These are phyloP conservation scores for Aspergillus egyptiacus DNA, from an alignment of 495 filamentous ascomycete species.

Conservation along the genomic window DNA sequence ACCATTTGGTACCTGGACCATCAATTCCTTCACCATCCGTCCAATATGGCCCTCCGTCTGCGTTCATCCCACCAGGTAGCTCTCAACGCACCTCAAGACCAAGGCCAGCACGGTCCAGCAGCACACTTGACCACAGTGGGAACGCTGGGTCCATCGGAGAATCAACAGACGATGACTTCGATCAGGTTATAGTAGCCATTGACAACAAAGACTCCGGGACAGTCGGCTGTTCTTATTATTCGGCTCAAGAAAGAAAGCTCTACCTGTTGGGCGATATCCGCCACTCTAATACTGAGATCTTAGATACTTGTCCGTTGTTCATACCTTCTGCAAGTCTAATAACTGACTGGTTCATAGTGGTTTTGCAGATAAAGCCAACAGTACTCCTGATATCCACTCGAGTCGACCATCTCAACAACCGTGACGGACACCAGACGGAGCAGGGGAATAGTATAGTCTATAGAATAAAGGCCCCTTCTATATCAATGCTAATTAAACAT, in stretches of 20 bases:
- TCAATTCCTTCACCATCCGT: slow-evolving; percentile 7
- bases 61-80: background rate
- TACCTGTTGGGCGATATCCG: slow-evolving; percentile 78
- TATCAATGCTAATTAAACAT: background rate
- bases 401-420: slow-evolving; percentile 50
- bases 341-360: slow-evolving; percentile 43
- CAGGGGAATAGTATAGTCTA: slow-evolving; percentile 24
- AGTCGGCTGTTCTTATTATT: slow-evolving; percentile 85
- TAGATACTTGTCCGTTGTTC: slow-evolving; percentile 55
- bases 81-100: slow-evolving; percentile 4
- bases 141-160: background rate
- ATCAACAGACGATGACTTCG: slow-evolving; percentile 48
- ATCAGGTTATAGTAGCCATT: slow-evolving; percentile 79
- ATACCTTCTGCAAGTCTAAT: background rate
- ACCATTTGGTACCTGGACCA: slow-evolving; percentile 12
- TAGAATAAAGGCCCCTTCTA: background rate
- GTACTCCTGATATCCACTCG: slow-evolving; percentile 68
- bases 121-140: background rate
- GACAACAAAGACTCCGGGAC: slow-evolving; percentile 66
- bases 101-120: slow-evolving; percentile 1
- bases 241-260: slow-evolving; percentile 64
- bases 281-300: slow-evolving; percentile 59
- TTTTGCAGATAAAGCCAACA: slow-evolving; percentile 73
- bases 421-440: slow-evolving; percentile 19
- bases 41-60: background rate